phyloP scores from a whole-genome alignment of 2,329 filamentous ascomycete species.

The Penicillium sp. region DNA sequence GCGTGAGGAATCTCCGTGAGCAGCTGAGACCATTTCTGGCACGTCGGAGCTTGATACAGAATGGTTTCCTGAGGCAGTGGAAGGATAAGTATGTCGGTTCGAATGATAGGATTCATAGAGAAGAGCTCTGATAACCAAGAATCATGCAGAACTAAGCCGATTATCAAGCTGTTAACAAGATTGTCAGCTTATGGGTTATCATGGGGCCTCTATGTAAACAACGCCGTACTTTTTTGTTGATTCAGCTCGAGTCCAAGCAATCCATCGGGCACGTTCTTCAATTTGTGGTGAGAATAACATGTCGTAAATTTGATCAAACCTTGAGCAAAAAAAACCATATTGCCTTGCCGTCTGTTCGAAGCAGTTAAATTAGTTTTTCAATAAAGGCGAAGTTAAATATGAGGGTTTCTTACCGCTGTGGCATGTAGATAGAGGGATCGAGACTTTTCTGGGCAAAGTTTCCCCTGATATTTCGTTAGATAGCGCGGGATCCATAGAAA shows the following conservation, averaged over 20 bases:
- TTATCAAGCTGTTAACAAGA: constrained; percentile 2
- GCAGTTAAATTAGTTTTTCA: neutral
- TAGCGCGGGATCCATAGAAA: neutral
- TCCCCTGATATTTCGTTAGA: neutral
- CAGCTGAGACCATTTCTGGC: neutral
- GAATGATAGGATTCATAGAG: constrained; percentile 4
- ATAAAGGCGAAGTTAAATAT: neutral
- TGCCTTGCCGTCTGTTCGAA: neutral
- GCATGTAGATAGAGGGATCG: constrained; percentile 1
- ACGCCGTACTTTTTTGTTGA: constrained; percentile 6
- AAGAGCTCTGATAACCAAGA: constrained; percentile 11
- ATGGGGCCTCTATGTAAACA: neutral
- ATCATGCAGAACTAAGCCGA: constrained; percentile 10
- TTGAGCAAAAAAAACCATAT: constrained; percentile 2
- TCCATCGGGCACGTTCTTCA: neutral
- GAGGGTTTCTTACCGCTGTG: neutral
- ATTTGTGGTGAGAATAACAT: neutral
- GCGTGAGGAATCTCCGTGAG: neutral
- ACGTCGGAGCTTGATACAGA: neutral
- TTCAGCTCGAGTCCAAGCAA: constrained; percentile 6
- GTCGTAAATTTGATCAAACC: neutral
- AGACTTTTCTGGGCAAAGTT: constrained; percentile 3
- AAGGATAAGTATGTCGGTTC: neutral
- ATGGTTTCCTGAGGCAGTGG: neutral
- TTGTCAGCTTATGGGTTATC: neutral